Percentiles rank a stretch among this genome's conserved stretches.
Conservation (phyloP, 2,329 filamentous ascomycete species). For the Drechmeria coniospora region DNA sequence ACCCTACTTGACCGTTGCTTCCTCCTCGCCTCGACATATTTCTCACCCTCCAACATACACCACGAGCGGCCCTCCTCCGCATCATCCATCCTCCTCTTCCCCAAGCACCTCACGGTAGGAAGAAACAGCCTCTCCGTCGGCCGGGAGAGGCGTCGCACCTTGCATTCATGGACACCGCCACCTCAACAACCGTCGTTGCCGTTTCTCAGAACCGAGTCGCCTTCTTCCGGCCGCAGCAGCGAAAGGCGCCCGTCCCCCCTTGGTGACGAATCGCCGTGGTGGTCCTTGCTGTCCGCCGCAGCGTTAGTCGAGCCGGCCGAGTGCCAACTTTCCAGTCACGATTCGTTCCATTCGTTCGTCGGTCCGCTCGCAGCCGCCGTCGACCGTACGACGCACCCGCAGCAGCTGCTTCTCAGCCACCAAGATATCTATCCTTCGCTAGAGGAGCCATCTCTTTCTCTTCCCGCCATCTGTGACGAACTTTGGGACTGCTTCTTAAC, state of each 20-base stretch:
- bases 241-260: slow-evolving; percentile 5
- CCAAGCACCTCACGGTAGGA: neutral
- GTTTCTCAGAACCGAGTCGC: neutral
- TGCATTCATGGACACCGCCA: slow-evolving; percentile 8
- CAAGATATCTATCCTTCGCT: too few relatives aligned
- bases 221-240: slow-evolving; percentile 8
- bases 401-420: neutral
- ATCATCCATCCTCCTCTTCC: too few relatives aligned
- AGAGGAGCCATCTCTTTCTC: too few relatives aligned
- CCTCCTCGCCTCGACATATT: too few relatives aligned
- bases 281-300: slow-evolving; percentile 1
- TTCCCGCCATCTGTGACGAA: too few relatives aligned
- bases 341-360: neutral
- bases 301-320: neutral
- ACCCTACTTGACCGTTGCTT: too few relatives aligned
- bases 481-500: too few relatives aligned
- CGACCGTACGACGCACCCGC: neutral
- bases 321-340: slow-evolving; percentile 1
- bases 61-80: too few relatives aligned
- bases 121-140: slow-evolving; percentile 4
- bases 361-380: neutral
- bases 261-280: slow-evolving; percentile 5
- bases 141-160: slow-evolving; percentile 8
- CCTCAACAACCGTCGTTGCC: slow-evolving; percentile 1
- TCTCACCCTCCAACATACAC: too few relatives aligned